Base-by-base conservation (phyloP, 768 basidiomycete genomes). In the Podaxis sp. region DNA sequence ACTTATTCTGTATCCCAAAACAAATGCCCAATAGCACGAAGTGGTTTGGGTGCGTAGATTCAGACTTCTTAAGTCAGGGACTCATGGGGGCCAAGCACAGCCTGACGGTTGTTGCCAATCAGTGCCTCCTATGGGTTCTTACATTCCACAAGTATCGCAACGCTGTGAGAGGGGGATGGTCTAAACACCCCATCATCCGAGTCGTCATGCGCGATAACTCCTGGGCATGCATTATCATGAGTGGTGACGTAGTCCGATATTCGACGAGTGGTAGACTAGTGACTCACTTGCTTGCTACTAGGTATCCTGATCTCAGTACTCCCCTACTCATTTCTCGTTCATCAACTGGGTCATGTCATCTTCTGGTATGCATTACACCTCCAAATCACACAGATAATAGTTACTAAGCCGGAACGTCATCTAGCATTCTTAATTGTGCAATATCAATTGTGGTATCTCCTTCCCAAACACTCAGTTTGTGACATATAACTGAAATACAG, bases 21-120 rank as follows among this genome's bases (percentile, higher is more conserved):
- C 30, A 26, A 26, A 58, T 46, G 1, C 57, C 57, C 4, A 24
- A 49, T 33, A 58, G 46, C 37, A 36, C 57, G 12, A 58, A 49
- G 17, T 58, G 57, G 57, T 58, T 58, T 28, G 37, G 46, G 57
- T 58, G 28, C 10, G 57, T 58, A 13, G n/a, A 40, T 24, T 22
- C 10, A 8, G n/a, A 12, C 15, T 20, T 8, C 20, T 40, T 20
- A 12, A 24, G 20, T 5, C 11, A 56, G 17, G 44, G 20, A 5
- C 11, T 40, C 5, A 40, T 22, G 12, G 22, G 22, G 33, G 6
- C 20, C 12, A 11, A 38, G 44, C n/a, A 20, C 20, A 56, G 54
- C 13, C 4, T 26, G 54, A 24, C 22, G 4, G 22, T 38, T 13
- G 20, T 56, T 13, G 2, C 15, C 20, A 56, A 37, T 40, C 54